Evolutionary conservation across 306 rosid species (phyloP).

Genomic region (Echinosophora koreensis): DNA sequence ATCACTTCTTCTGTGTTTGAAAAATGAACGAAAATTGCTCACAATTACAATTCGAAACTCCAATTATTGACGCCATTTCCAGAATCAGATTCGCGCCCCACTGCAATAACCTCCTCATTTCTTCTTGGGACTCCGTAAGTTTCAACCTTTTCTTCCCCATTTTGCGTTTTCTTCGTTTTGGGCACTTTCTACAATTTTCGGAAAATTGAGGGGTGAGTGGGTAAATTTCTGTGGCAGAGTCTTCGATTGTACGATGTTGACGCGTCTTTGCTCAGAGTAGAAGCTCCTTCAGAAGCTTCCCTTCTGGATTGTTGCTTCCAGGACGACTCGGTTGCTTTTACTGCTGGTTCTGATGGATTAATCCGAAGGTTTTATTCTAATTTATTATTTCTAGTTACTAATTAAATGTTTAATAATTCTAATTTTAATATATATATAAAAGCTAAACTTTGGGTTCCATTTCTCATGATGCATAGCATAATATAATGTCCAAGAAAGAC

Average conservation of each 20-base stretch:
- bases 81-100: constrained; percentile 63
- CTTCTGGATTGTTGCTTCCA: constrained; percentile 84
- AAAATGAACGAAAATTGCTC: constrained; percentile 47
- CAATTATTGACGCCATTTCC: constrained; percentile 68
- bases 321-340: constrained; percentile 63
- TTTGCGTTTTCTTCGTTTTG: background rate
- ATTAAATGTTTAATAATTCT: too few species aligned
- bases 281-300: constrained; percentile 64
- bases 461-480: too few species aligned
- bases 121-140: constrained; percentile 90
- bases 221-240: constrained; percentile 51
- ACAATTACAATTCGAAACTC: constrained; percentile 52
- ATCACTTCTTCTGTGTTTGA: background rate
- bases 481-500: background rate
- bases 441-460: too few species aligned
- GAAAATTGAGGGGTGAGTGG: background rate
- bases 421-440: too few species aligned
- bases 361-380: constrained; percentile 61
- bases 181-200: constrained; percentile 6
- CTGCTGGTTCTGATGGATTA: constrained; percentile 71
- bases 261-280: constrained; percentile 57
- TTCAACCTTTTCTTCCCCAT: background rate
- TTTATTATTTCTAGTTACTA: background rate
- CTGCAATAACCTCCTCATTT: constrained; percentile 75
- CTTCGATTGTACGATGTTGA: constrained; percentile 78